phyloP scores from a whole-genome alignment of 2,329 filamentous ascomycete genomes.

The Ceratocystis lukuohia region DNA sequence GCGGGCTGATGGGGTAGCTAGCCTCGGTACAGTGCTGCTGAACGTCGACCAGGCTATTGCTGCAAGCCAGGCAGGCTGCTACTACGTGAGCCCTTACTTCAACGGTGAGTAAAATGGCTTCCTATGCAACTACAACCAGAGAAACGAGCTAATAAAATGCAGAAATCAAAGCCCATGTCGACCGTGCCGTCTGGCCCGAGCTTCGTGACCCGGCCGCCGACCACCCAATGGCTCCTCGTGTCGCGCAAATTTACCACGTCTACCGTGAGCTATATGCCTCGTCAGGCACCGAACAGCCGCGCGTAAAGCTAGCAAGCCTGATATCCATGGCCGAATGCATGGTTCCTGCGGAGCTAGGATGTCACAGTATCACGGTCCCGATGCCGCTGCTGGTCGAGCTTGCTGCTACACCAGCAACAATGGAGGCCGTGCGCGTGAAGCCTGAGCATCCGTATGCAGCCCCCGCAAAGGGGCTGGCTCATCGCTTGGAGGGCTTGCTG shows the following conservation, averaged over 20 bases:
- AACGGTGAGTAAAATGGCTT: constrained; percentile 27
- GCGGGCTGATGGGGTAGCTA: constrained; percentile 33
- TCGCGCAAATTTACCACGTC: constrained; percentile 36
- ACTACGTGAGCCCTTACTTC: constrained; percentile 38
- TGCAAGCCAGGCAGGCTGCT: constrained; percentile 34
- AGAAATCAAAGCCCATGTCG: constrained; percentile 34
- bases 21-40: constrained; percentile 36
- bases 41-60: constrained; percentile 37
- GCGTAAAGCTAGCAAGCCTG: constrained; percentile 36
- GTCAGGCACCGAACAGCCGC: constrained; percentile 36
- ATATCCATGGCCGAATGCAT: constrained; percentile 33
- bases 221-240: constrained; percentile 35
- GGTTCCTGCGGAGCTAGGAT: constrained; percentile 35
- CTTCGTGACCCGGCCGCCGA: constrained; percentile 34
- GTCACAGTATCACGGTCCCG: constrained; percentile 34
- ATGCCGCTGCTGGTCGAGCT: constrained; percentile 30
- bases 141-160: constrained; percentile 5
- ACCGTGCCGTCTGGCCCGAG: constrained; percentile 33
- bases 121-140: background rate
- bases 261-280: constrained; percentile 34
- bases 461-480: constrained; percentile 25
- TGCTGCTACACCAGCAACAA: constrained; percentile 26
- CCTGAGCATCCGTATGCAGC: constrained; percentile 29
- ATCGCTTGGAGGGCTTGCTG: constrained; percentile 27
- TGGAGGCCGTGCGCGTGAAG: constrained; percentile 27